Evolutionary conservation across 2,329 filamentous ascomycete genomes (phyloP).

Genomic region (Pseudofabraea citricarpa): DNA sequence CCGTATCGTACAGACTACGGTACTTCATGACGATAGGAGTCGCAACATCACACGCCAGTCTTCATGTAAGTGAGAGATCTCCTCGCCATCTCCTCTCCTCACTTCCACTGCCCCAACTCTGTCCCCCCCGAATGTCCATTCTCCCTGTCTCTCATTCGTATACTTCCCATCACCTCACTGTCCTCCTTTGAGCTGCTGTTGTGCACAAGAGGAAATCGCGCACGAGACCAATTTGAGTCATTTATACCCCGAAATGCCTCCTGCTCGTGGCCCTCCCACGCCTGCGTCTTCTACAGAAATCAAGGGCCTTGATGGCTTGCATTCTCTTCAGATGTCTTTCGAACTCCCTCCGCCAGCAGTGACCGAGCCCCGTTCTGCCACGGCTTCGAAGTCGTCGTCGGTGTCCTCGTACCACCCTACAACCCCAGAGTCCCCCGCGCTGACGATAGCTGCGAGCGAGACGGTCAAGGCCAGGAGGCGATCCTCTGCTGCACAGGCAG

Average conservation of each 20-base stretch:
- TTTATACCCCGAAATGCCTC: conserved; percentile 50
- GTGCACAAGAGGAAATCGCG: conserved; percentile 1
- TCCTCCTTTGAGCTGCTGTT: conserved; percentile 6
- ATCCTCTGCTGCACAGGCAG: conserved; percentile 37
- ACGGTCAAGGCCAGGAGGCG: conserved; percentile 37
- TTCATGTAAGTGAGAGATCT: not conserved
- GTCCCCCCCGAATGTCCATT: not conserved
- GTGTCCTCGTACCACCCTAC: conserved; percentile 45
- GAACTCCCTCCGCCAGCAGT: conserved; percentile 74
- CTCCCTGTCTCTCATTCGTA: not conserved
- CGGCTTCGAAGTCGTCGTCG: conserved; percentile 38
- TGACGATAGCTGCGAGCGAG: conserved; percentile 30
- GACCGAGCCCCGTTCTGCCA: conserved; percentile 41
- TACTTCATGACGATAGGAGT: not conserved
- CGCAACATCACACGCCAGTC: not conserved
- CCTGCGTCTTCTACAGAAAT: conserved; percentile 79
- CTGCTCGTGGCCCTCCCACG: conserved; percentile 63
- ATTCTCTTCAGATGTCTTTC: conserved; percentile 63
- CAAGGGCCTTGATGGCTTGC: conserved; percentile 63
- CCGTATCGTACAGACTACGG: too few relatives aligned
- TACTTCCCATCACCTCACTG: not conserved
- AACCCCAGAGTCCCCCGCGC: conserved; percentile 36
- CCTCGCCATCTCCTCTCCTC: not conserved
- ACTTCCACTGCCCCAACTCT: not conserved
- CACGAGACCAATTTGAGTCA: not conserved